These are phyloP conservation scores for Toxicodendron radicans DNA, from an alignment of 345 rosid genomes.

Conservation along the genomic window DNA sequence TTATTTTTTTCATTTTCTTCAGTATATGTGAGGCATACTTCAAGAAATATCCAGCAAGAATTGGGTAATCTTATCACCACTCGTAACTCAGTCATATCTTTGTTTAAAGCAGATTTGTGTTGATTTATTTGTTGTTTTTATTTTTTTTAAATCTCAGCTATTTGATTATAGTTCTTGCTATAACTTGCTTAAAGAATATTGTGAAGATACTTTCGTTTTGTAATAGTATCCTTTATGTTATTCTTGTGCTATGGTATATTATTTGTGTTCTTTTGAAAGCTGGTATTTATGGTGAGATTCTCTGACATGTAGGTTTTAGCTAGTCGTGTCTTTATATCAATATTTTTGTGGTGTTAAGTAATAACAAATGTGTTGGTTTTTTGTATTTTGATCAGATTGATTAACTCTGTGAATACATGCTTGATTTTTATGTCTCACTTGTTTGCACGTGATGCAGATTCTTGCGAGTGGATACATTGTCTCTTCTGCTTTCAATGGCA, in stretches of 20 bases:
- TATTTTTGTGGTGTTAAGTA: neutral
- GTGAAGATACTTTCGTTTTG: neutral
- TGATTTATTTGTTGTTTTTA: neutral
- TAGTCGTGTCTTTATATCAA: neutral
- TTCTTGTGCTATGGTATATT: neutral
- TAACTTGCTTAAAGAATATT: neutral
- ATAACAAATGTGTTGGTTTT: neutral
- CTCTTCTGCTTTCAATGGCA: conserved; percentile 83
- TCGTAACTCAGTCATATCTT: neutral
- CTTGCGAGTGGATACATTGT: conserved; percentile 76
- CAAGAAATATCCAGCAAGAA: conserved; percentile 76
- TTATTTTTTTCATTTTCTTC: conserved; percentile 25
- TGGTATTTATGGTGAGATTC: neutral
- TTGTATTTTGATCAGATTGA: neutral
- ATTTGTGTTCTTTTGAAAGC: neutral
- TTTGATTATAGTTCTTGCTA: neutral
- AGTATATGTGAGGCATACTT: conserved; percentile 96
- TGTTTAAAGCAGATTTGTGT: neutral
- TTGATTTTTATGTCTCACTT: conserved; percentile 1
- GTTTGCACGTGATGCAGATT: conserved; percentile 45
- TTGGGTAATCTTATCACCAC: conserved; percentile 51
- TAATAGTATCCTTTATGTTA: neutral
- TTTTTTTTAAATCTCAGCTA: neutral
- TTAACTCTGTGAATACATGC: neutral
- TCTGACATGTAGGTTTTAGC: neutral